Percentiles rank a stretch among this genome's conserved stretches.
phyloP scores from a whole-genome alignment of 2,329 filamentous ascomycete genomes.

The Fusarium brachygibbosum region DNA sequence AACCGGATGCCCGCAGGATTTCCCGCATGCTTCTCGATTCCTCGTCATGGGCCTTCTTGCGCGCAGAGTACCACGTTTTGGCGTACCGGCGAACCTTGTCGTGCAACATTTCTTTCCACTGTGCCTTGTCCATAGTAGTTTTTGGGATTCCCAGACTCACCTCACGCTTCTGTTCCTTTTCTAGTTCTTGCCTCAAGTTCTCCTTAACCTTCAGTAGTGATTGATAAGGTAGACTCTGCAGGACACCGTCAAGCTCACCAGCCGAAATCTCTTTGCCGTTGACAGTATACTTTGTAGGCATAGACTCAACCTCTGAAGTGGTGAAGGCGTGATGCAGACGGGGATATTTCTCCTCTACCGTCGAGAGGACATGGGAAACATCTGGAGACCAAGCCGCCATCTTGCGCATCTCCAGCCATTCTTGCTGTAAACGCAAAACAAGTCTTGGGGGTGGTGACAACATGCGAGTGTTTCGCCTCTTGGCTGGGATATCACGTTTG shows the following conservation, averaged over 20 bases:
- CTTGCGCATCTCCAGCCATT: conserved; percentile 64
- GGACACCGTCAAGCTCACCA: conserved; percentile 49
- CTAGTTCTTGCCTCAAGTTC: conserved; percentile 36
- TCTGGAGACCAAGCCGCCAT: conserved; percentile 63
- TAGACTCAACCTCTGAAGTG: conserved; percentile 50
- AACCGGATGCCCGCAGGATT: background rate
- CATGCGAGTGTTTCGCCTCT: conserved; percentile 54
- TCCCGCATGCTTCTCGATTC: background rate
- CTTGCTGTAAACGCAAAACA: conserved; percentile 62
- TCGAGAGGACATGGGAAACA: conserved; percentile 56
- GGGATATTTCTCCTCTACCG: conserved; percentile 58
- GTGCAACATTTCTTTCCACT: conserved; percentile 43
- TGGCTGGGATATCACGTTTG: conserved; percentile 46
- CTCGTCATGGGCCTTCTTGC: conserved; percentile 15
- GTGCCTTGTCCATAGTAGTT: conserved; percentile 10
- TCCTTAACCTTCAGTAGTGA: conserved; percentile 50
- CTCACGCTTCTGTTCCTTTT: conserved; percentile 39
- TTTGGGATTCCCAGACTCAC: conserved; percentile 26
- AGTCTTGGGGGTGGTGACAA: conserved; percentile 55
- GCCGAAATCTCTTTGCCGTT: conserved; percentile 46
- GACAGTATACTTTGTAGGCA: conserved; percentile 47
- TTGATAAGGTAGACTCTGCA: conserved; percentile 50
- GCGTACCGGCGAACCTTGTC: conserved; percentile 41
- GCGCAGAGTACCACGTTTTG: conserved; percentile 40
- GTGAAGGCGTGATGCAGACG: conserved; percentile 58